phyloP scores from a whole-genome alignment of 192 early-diverging fungal species.

The Mortierella alpina region DNA sequence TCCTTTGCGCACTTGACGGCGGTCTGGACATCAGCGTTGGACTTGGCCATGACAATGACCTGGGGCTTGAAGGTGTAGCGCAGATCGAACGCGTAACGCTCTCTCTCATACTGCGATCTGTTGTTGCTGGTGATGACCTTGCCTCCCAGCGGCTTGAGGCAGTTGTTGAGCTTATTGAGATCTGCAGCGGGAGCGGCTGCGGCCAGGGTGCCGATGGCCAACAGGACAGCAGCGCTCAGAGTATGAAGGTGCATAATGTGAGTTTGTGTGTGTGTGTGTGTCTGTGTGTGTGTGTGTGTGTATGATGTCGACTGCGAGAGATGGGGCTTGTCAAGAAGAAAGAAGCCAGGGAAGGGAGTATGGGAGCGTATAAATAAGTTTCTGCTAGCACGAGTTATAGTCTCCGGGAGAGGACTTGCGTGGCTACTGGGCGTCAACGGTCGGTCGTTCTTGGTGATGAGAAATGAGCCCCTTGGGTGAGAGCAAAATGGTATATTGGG shows the following conservation, averaged over 20 bases:
- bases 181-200: constrained; percentile 5
- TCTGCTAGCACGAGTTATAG: too few relatives aligned
- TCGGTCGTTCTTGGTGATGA: too few relatives aligned
- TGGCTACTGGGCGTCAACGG: too few relatives aligned
- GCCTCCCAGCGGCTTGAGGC: constrained; percentile 20
- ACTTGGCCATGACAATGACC: constrained; percentile 28
- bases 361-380: not conserved
- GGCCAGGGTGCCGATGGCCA: constrained; percentile 8
- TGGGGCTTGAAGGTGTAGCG: constrained; percentile 34
- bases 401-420: too few relatives aligned
- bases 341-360: not conserved
- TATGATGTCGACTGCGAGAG: not conserved
- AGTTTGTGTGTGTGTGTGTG: not conserved
- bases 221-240: constrained; percentile 14
- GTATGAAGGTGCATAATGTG: constrained; percentile 15
- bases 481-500: too few relatives aligned
- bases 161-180: constrained; percentile 1
- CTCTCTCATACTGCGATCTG: constrained; percentile 1
- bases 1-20: constrained; percentile 51
- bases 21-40: constrained; percentile 27
- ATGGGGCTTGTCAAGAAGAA: not conserved
- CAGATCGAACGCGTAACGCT: constrained; percentile 36
- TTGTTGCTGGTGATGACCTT: constrained; percentile 14
- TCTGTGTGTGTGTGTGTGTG: not conserved
- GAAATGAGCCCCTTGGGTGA: too few relatives aligned